Evolutionary conservation across 257 asterid genomes (phyloP), one percentile per base, ranked within the genome.

Genomic region (Scutellaria baicalensis): DNA sequence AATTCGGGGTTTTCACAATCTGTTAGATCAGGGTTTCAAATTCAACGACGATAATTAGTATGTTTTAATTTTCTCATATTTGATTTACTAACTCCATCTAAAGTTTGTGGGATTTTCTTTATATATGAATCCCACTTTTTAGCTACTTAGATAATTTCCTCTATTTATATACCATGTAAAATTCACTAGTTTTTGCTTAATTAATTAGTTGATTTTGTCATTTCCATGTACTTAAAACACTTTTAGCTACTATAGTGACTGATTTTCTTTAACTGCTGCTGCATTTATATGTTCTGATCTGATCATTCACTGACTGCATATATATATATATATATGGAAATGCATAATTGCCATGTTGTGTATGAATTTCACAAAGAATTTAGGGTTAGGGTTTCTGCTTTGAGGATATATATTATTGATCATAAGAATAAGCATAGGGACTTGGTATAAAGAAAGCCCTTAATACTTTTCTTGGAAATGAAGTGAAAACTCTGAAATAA

Each of bases 321-420:
- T n/a, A n/a, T n/a, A n/a, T n/a, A n/a, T n/a, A n/a, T n/a, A n/a
- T n/a, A n/a, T n/a, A n/a, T 62, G 60, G 45, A 17, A 31, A 43
- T 40, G 17, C 45, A 44, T 14, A 16, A 21, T 38, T 31, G 62
- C 17, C 52, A 5, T 8, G 13, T 12, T 17, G 48, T 35, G 13
- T 62, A 18, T 60, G 66, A 60, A 61, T 52, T 54, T 3, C 54
- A 16, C 38, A 18, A 11, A 35, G 27, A 18, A 56, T 9, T 59
- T 77, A 66, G 79, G 81, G 79, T 81, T 81, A 78, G 81, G 86
- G 79, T 81, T 81, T 81, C 67, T 60, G 44, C 10, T 48, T 27
- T 49, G 60, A 59, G 36, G 49, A 31, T 9, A 50, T 13, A 27
- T 27, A 27, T 27, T 27, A 27, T 27, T 27, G 6, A 10, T 54